Evolutionary conservation across 139 green algal genomes (phyloP).

Genomic region (Chlamydomonas asymmetrica): DNA sequence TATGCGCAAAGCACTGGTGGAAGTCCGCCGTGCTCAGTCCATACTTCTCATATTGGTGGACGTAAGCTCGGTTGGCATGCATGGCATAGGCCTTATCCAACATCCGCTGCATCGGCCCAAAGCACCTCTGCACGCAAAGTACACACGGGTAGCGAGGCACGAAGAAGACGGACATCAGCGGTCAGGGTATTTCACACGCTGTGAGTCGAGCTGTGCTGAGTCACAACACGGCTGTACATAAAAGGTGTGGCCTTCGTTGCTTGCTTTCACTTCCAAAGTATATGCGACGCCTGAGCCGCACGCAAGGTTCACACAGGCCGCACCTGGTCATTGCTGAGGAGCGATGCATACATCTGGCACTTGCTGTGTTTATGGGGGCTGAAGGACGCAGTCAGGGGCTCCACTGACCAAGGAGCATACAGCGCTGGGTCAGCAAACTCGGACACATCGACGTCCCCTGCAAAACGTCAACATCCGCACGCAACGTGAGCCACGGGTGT

Average conservation of each 20-base stretch:
- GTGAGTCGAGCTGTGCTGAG: too few relatives aligned
- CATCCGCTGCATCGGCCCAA: constrained; percentile 39
- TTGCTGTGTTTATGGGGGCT: constrained; percentile 35
- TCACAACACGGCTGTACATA: too few relatives aligned
- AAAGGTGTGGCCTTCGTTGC: too few relatives aligned
- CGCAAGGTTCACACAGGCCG: neutral
- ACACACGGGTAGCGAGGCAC: too few relatives aligned
- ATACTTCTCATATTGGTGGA: constrained; percentile 80
- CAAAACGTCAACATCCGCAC: too few relatives aligned
- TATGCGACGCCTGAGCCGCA: too few relatives aligned
- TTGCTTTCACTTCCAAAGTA: too few relatives aligned
- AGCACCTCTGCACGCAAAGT: constrained; percentile 37
- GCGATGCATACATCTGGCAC: constrained; percentile 59
- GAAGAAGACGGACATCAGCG: too few relatives aligned
- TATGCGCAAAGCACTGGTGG: constrained; percentile 53
- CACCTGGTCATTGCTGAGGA: constrained; percentile 69
- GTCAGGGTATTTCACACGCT: too few relatives aligned
- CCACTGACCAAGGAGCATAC: constrained; percentile 34
- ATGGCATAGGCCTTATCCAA: constrained; percentile 61
- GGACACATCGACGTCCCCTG: constrained; percentile 34
- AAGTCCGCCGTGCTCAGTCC: constrained; percentile 65
- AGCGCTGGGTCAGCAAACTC: constrained; percentile 56
- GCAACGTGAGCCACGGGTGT: too few relatives aligned
- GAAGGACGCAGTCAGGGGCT: constrained; percentile 54
- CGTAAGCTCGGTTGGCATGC: constrained; percentile 61